phyloP scores from a whole-genome alignment of 176 grass and related monocot genomes.

The barley (Hordeum vulgare) region MorexV3_pseudomolecules_assembly NC_058519.1:252391761-252392260 shows the following conservation, averaged over 20 bases:
- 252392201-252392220: constrained; percentile 73
- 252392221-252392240: constrained; percentile 50
- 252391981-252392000: too few relatives aligned
- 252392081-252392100: constrained; percentile 8
- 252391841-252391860: too few relatives aligned
- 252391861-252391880: too few relatives aligned
- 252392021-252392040: constrained; percentile 1
- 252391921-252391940: too few relatives aligned
- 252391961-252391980: too few relatives aligned
- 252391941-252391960: too few relatives aligned
- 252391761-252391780: too few relatives aligned
- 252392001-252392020: constrained; percentile 10
- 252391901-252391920: too few relatives aligned
- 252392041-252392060: constrained; percentile 19
- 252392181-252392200: constrained; percentile 34
- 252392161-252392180: constrained; percentile 23
- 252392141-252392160: constrained; percentile 21
- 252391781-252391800: too few relatives aligned
- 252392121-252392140: constrained; percentile 18
- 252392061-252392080: constrained; percentile 34
- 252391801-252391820: too few relatives aligned
- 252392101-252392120: constrained; percentile 12
- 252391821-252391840: too few relatives aligned
- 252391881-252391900: too few relatives aligned
- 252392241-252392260: constrained; percentile 32